Evolutionary conservation across 768 basidiomycete species (phyloP).

Genomic region (Hericium rajendrae): DNA sequence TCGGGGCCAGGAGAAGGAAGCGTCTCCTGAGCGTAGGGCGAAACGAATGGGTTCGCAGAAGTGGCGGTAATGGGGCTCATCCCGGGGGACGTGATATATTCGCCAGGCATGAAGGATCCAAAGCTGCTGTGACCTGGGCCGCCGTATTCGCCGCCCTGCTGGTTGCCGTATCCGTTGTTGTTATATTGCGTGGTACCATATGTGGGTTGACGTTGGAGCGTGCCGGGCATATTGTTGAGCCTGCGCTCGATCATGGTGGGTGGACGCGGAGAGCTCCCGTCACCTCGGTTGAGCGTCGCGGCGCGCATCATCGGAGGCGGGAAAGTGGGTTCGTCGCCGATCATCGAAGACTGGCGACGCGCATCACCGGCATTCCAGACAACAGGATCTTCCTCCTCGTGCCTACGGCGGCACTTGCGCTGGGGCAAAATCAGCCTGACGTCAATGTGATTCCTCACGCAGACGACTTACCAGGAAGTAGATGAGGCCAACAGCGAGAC

Average conservation of each 20-base stretch:
- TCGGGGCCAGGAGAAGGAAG: slow-evolving; percentile 23
- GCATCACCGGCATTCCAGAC: slow-evolving; percentile 48
- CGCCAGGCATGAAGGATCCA: slow-evolving; percentile 19
- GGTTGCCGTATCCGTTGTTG: slow-evolving; percentile 1
- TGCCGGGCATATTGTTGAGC: slow-evolving; percentile 20
- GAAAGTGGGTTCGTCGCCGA: slow-evolving; percentile 32
- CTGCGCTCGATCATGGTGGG: slow-evolving; percentile 58
- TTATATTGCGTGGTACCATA: neutral
- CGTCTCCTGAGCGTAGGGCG: slow-evolving; percentile 30
- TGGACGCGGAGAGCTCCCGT: slow-evolving; percentile 41
- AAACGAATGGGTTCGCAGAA: slow-evolving; percentile 30
- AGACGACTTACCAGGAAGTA: slow-evolving; percentile 27
- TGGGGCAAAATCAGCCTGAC: neutral
- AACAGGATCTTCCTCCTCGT: slow-evolving; percentile 23
- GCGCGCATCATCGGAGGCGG: slow-evolving; percentile 23
- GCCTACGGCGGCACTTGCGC: slow-evolving; percentile 18
- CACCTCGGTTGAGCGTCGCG: slow-evolving; percentile 1
- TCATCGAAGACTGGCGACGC: slow-evolving; percentile 52
- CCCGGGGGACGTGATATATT: slow-evolving; percentile 4
- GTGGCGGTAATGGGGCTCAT: slow-evolving; percentile 13
- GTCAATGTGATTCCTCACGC: too few relatives aligned
- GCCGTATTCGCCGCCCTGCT: slow-evolving; percentile 19
- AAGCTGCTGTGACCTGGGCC: slow-evolving; percentile 20
- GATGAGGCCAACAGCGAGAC: slow-evolving; percentile 21
- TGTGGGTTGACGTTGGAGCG: slow-evolving; percentile 7